Percentiles rank a stretch among this genome's conserved stretches.
phyloP scores from a whole-genome alignment of 495 filamentous ascomycete genomes.

The Venustampulla echinocandica region DNA sequence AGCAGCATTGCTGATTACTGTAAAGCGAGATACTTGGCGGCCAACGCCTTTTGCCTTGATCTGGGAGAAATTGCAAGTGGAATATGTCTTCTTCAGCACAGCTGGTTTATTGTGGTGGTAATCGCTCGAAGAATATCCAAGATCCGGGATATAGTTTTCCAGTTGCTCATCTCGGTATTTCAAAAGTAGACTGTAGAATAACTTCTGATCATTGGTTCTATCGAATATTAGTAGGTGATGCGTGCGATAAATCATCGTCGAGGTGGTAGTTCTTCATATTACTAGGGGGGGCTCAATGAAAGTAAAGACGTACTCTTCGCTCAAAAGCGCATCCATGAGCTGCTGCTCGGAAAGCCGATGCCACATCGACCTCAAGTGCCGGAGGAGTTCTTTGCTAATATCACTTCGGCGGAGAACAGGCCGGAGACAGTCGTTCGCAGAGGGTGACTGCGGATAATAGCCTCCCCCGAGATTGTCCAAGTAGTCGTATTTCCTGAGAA shows the following conservation, averaged over 20 bases:
- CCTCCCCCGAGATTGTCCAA: constrained; percentile 42
- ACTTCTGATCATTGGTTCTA: constrained; percentile 78
- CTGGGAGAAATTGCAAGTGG: constrained; percentile 41
- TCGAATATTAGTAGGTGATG: constrained; percentile 6
- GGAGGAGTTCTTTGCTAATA: constrained; percentile 68
- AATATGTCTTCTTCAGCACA: constrained; percentile 37
- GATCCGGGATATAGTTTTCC: constrained; percentile 69
- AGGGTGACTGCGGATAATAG: constrained; percentile 13
- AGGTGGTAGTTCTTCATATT: constrained; percentile 20
- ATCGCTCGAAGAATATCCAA: constrained; percentile 76
- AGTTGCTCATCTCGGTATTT: constrained; percentile 72
- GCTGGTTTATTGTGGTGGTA: constrained; percentile 66
- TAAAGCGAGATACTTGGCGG: constrained; percentile 58
- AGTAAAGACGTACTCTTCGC: constrained; percentile 49
- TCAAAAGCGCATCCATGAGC: constrained; percentile 56
- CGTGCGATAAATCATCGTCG: not conserved
- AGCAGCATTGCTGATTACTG: constrained; percentile 52
- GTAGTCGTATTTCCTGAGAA: constrained; percentile 72
- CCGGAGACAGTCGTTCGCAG: constrained; percentile 11
- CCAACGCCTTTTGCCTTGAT: constrained; percentile 34
- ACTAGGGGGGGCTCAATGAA: constrained; percentile 4
- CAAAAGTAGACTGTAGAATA: constrained; percentile 79
- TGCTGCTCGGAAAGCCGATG: constrained; percentile 67
- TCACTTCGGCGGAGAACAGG: constrained; percentile 39
- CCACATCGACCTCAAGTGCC: constrained; percentile 82